Evolutionary conservation across 768 basidiomycete genomes (phyloP).

Genomic region (Ephemerocybe angulata): DNA sequence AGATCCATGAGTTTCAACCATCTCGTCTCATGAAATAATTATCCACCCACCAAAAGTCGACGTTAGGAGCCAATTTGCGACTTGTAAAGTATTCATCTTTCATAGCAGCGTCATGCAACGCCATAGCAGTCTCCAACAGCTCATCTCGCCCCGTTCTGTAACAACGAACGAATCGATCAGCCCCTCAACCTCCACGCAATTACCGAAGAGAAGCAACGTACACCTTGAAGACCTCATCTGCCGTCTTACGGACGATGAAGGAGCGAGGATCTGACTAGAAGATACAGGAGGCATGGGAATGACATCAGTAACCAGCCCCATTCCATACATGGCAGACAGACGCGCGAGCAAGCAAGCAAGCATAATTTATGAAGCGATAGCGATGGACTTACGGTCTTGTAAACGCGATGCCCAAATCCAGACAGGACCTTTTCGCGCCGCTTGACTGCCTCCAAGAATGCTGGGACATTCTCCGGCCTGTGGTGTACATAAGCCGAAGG

Average conservation of each 20-base stretch:
- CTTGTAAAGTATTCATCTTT: constrained; percentile 87
- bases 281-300: background rate
- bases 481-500: background rate
- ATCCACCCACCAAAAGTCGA: constrained; percentile 76
- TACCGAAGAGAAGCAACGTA: constrained; percentile 30
- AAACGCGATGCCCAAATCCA: constrained; percentile 87
- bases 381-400: constrained; percentile 56
- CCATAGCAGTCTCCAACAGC: constrained; percentile 85
- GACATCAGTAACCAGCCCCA: too few relatives aligned
- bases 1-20: constrained; percentile 10
- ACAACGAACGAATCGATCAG: background rate
- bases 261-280: constrained; percentile 83
- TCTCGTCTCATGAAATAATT: background rate
- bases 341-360: too few relatives aligned
- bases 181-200: background rate
- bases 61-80: constrained; percentile 81
- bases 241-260: constrained; percentile 85
- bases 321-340: too few relatives aligned
- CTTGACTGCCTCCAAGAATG: constrained; percentile 84
- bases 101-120: constrained; percentile 82
- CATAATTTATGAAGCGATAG: background rate
- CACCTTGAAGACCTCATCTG: constrained; percentile 90
- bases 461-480: constrained; percentile 80
- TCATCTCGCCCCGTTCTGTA: constrained; percentile 79
- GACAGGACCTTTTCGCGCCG: constrained; percentile 83